Base-by-base conservation (phyloP, 2,329 filamentous ascomycete genomes). In the Thielaviopsis euricoi region DNA sequence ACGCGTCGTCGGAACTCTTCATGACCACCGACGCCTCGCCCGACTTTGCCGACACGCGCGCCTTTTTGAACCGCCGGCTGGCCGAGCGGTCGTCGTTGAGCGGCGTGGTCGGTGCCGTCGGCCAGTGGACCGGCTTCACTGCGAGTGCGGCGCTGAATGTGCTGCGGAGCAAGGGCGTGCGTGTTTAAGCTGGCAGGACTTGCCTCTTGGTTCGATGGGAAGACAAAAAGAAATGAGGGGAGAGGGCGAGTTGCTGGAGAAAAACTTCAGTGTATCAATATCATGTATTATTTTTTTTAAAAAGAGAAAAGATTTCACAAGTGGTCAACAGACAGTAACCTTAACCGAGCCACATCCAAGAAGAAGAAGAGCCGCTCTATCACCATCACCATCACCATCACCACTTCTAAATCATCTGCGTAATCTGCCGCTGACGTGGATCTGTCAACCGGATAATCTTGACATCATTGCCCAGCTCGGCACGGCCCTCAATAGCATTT, bases 21-120 rank as follows among this genome's bases (percentile, higher is more conserved):
- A 96, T 97, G 89, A 96, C 89, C 22, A 89, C 86, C 60, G 93
- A 97, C 70, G 76, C 74, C 61, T 89, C 85, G 3, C 72, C 77
- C 0, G 81, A 80, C n/a, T 93, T 87, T 65, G 68, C 67, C 10
- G 87, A 90, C 62, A 97, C 93, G 3, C 83, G 83, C 63, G 76
- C 80, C 10, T 98, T 97, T 68, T 73, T 97, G 56, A 79, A 84
- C 58, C 78, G 89, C 50, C 78, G 91, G 61, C 71, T 95, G 58
- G 76, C 81, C 60, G 90, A 94, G 71, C 74, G 80, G 33, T 76
- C 79, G 63, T 77, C 73, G 3, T 63, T 89, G 3, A 83, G 85
- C 3, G 75, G 77, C 22, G 76, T 82, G 12, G 66, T 87, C 22
- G 76, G 80, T 13, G 80, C 81, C 17, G 69, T 90, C 21, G 78